Percentiles rank a stretch among this genome's conserved stretches.
These are phyloP conservation scores for Pythium sukuiense DNA, from an alignment of 352 stramenopile genomes.

Conservation along the genomic window DNA sequence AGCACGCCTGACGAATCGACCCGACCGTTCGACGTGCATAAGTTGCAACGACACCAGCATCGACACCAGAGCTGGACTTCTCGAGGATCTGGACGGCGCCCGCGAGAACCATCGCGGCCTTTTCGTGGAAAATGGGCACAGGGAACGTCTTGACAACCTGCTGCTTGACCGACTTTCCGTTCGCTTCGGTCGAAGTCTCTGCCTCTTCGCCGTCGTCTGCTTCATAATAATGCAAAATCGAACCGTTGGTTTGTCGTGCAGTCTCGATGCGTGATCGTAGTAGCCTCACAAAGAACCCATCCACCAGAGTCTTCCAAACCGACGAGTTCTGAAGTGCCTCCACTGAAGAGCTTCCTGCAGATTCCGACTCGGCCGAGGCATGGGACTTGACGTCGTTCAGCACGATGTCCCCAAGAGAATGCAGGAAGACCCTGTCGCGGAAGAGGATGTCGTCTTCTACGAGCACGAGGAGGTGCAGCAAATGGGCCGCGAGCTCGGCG, in stretches of 20 bases:
- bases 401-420: slow-evolving; percentile 63
- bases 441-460: slow-evolving; percentile 69
- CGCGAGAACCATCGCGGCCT: slow-evolving; percentile 53
- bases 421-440: slow-evolving; percentile 71
- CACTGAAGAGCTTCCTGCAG: slow-evolving; percentile 23
- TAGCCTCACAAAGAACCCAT: slow-evolving; percentile 58
- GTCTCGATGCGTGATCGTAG: slow-evolving; percentile 36
- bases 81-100: slow-evolving; percentile 45
- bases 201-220: slow-evolving; percentile 30
- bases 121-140: slow-evolving; percentile 62
- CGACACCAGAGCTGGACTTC: slow-evolving; percentile 33
- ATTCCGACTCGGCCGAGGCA: slow-evolving; percentile 28
- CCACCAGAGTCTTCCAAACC: slow-evolving; percentile 63
- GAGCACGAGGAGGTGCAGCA: slow-evolving; percentile 56
- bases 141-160: slow-evolving; percentile 48
- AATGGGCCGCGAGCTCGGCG: slow-evolving; percentile 44
- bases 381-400: slow-evolving; percentile 41
- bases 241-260: slow-evolving; percentile 28
- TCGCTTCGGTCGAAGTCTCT: slow-evolving; percentile 11
- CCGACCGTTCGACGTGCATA: slow-evolving; percentile 55
- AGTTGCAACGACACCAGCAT: slow-evolving; percentile 32
- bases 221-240: slow-evolving; percentile 39
- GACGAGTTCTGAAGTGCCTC: slow-evolving; percentile 45
- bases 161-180: slow-evolving; percentile 21
- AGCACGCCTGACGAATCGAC: slow-evolving; percentile 40